phyloP scores from a whole-genome alignment of 2,329 filamentous ascomycete genomes.

The Arthrobotrys conoides region DNA sequence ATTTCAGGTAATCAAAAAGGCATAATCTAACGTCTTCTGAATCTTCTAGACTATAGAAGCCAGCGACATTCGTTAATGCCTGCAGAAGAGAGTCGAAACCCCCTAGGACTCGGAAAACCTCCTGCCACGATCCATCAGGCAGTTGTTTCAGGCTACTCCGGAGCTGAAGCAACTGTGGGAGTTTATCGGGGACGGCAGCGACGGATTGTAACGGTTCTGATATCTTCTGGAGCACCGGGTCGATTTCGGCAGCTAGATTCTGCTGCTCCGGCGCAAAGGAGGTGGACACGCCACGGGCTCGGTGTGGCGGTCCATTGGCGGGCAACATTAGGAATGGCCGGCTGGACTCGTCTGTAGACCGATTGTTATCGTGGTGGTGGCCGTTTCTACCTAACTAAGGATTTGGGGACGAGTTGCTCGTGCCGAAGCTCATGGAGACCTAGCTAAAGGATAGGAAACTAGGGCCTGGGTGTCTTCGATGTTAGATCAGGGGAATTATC shows the following conservation, averaged over 20 bases:
- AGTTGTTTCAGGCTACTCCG: slow-evolving; percentile 76
- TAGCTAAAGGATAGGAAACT: background rate
- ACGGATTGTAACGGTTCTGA: slow-evolving; percentile 65
- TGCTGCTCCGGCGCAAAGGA: slow-evolving; percentile 62
- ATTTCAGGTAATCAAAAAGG: slow-evolving; percentile 79
- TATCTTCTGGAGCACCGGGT: slow-evolving; percentile 67
- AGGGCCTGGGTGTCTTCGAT: background rate
- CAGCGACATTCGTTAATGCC: slow-evolving; percentile 78
- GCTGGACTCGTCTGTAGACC: slow-evolving; percentile 21
- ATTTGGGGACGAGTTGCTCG: slow-evolving; percentile 23
- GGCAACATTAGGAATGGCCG: slow-evolving; percentile 51
- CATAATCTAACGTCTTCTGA: slow-evolving; percentile 74
- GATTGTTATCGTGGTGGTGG: slow-evolving; percentile 19
- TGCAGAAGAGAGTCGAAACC: slow-evolving; percentile 83
- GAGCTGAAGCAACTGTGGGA: slow-evolving; percentile 72
- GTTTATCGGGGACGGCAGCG: slow-evolving; percentile 65
- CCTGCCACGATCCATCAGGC: slow-evolving; percentile 73
- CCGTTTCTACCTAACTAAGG: slow-evolving; percentile 37
- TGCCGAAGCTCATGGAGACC: slow-evolving; percentile 54
- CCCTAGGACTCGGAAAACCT: slow-evolving; percentile 84
- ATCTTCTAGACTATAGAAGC: slow-evolving; percentile 76
- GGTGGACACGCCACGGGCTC: slow-evolving; percentile 60
- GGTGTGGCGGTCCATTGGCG: slow-evolving; percentile 51
- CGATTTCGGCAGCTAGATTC: slow-evolving; percentile 66
- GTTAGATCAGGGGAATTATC: slow-evolving; percentile 16